Base-by-base conservation (phyloP, 768 basidiomycete species). In the Lactarius pseudohatsudake region DNA sequence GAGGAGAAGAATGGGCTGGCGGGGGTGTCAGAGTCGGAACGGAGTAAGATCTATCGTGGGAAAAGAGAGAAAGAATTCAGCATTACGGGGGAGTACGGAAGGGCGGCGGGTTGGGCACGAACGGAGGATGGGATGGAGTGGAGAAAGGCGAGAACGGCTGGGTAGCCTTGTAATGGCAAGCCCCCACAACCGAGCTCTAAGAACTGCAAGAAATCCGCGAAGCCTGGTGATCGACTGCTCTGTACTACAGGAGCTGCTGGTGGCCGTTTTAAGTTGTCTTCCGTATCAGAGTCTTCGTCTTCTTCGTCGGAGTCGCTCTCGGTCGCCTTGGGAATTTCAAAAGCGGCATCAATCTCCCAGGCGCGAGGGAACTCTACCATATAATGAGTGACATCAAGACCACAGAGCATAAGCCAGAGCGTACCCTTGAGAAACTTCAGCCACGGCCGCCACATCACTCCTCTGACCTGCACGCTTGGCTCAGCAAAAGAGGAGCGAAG, bases 171-270 rank as follows among this genome's bases (percentile, higher is more conserved):
- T 1, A 85, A 74, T 0, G 94, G 89, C 5, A 88, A 85, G 0
- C 90, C 89, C n/a, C 85, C 84, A 74, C 94, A 97, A 13, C 88
- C 92, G 1, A 85, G 77, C 63, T 86, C 79, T 26, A 98, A 82
- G 78, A 95, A 97, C 43, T 81, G 83, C 26, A 94, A 78, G 76
- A 98, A 95, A 58, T 90, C 87, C 16, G 72, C 75, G 72, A 90
- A 96, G 2, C 86, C 85, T 16, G 59, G 54, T 4, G 60, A 64
- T 53, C 50, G 58, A 18, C 11, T 22, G 15, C 30, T 55, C 16
- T 60, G 28, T n/a, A 11, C n/a, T 34, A 45, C 40, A 61, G 63
- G 6, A 26, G 34, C 7, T 8, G 40, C 30, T 16, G 16, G 22
- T 28, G 47, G 40, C 22, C 54, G 73, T 7, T 78, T 80, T 7